Percentiles rank a stretch among this genome's conserved stretches.
Conservation (phyloP, 2,329 filamentous ascomycete species). For the Cercospora citrullina region DNA sequence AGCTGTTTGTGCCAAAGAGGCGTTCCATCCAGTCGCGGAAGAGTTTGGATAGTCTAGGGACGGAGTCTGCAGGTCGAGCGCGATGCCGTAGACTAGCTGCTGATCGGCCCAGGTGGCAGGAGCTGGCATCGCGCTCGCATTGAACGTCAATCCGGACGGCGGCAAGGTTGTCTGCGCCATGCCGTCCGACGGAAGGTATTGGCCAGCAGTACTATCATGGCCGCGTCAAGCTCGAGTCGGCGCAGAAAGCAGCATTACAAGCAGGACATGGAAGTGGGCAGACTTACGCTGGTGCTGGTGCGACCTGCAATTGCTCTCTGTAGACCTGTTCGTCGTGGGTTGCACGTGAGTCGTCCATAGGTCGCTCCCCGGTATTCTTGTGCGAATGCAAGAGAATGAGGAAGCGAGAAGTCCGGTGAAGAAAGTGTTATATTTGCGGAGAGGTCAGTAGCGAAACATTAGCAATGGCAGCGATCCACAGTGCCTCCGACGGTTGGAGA, state of each 20-base stretch:
- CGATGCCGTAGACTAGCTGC: background rate
- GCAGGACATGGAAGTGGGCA: background rate
- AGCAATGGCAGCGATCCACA: slow-evolving; percentile 4
- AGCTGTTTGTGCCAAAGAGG: background rate
- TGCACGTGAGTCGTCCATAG: background rate
- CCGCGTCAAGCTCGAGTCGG: background rate
- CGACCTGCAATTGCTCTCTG: background rate
- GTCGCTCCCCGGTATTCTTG: background rate
- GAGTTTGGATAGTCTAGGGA: background rate
- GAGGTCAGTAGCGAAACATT: background rate
- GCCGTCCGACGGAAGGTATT: background rate
- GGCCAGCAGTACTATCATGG: background rate
- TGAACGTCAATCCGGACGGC: background rate
- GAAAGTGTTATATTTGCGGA: background rate
- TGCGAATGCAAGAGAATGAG: background rate
- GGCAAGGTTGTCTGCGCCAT: background rate
- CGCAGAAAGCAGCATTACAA: too few relatives aligned
- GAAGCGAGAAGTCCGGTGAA: background rate
- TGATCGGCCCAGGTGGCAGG: slow-evolving; percentile 5
- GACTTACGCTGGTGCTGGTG: background rate
- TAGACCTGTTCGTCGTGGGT: background rate
- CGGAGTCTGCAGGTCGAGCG: slow-evolving; percentile 5
- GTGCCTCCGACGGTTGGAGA: slow-evolving; percentile 1
- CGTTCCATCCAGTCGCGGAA: background rate
- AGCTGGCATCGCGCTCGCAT: background rate